These are phyloP conservation scores for Tanacetum coccineum DNA, from an alignment of 129 eudicot genomes.

Conservation along the genomic window DNA sequence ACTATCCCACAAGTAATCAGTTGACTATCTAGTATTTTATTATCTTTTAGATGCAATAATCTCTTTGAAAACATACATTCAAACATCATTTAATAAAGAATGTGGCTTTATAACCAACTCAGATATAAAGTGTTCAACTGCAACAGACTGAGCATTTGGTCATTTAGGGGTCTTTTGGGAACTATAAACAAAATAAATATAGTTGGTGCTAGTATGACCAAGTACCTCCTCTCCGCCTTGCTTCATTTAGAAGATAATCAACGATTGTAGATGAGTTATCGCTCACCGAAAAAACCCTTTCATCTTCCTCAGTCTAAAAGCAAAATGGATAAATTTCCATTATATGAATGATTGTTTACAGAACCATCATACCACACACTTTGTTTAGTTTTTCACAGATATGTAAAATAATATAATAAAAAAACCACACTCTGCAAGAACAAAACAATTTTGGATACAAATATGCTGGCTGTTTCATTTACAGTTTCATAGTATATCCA, in stretches of 20 bases:
- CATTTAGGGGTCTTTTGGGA: not conserved
- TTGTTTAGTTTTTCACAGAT: not conserved
- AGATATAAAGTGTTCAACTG: not conserved
- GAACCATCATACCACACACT: not conserved
- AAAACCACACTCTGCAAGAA: not conserved
- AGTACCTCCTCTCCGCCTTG: slow-evolving; percentile 69
- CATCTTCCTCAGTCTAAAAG: slow-evolving; percentile 80
- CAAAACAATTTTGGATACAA: not conserved
- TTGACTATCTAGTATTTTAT: too few relatives aligned
- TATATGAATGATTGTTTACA: not conserved
- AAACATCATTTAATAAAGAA: not conserved
- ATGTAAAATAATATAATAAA: not conserved
- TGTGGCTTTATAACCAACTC: not conserved
- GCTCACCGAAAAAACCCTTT: slow-evolving; percentile 88
- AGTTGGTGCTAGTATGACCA: slow-evolving; percentile 13
- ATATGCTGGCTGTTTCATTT: not conserved
- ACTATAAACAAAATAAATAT: not conserved
- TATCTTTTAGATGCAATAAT: not conserved
- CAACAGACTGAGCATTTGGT: not conserved
- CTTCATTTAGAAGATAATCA: slow-evolving; percentile 79
- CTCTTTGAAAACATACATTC: not conserved
- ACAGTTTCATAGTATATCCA: too few relatives aligned
- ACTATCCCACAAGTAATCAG: too few relatives aligned
- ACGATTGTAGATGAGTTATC: slow-evolving; percentile 74
- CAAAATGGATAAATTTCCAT: too few relatives aligned